These are phyloP conservation scores for Marasmius tenuissimus DNA, from an alignment of 1,284 basidiomycete genomes.

Conservation along the genomic window DNA sequence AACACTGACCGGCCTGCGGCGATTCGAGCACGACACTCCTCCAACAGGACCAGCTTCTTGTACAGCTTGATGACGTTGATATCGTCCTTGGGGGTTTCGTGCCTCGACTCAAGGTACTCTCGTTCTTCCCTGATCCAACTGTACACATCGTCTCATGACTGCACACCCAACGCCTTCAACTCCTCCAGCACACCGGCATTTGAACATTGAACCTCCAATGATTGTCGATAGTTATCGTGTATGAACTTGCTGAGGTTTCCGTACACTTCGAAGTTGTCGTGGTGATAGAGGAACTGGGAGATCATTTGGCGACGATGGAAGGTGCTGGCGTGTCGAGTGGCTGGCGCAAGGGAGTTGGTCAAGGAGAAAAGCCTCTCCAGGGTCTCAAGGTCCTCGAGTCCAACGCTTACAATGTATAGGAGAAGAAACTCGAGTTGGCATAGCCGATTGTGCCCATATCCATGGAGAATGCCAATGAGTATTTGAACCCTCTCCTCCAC, in stretches of 20 bases:
- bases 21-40: too few relatives aligned
- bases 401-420: constrained; percentile 10
- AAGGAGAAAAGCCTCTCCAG: constrained; percentile 18
- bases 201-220: not conserved
- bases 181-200: too few relatives aligned
- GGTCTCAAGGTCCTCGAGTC: constrained; percentile 20
- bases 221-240: constrained; percentile 5
- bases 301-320: constrained; percentile 18
- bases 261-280: constrained; percentile 13
- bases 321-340: constrained; percentile 10
- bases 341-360: constrained; percentile 15
- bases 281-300: constrained; percentile 12
- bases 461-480: constrained; percentile 18
- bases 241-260: constrained; percentile 1
- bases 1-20: too few relatives aligned
- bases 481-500: not conserved
- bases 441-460: constrained; percentile 21
- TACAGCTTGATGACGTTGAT: too few relatives aligned
- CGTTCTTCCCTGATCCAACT: not conserved
- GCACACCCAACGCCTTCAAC: too few relatives aligned
- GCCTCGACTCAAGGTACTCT: not conserved
- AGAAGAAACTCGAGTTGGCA: constrained; percentile 19
- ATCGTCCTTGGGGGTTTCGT: too few relatives aligned
- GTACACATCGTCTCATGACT: not conserved
- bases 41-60: too few relatives aligned